Conservation (phyloP, 1,284 basidiomycete species). For the Apiotrichum gamsii region DNA sequence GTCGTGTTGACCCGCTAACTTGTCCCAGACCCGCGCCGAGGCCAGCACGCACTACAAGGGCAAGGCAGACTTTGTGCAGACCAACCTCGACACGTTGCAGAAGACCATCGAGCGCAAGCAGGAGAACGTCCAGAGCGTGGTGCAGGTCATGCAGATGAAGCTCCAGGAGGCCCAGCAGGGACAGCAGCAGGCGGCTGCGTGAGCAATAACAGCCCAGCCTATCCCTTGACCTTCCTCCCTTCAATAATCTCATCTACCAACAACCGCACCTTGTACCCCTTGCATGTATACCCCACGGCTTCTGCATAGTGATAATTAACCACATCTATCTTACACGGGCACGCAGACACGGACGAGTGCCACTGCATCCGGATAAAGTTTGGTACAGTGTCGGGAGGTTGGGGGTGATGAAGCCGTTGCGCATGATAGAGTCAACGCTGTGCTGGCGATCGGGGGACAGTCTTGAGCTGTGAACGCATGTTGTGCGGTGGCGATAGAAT, state of each 20-base stretch:
- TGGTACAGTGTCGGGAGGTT: constrained; percentile 51
- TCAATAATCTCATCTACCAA: no score
- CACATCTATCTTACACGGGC: constrained; percentile 1
- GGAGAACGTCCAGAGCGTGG: constrained; percentile 71
- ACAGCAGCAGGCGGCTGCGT: not conserved
- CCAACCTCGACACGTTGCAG: constrained; percentile 74
- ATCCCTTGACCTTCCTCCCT: no score
- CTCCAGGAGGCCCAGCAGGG: constrained; percentile 46
- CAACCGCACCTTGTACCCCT: constrained; percentile 16
- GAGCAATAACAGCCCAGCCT: no score
- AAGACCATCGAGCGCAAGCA: constrained; percentile 81
- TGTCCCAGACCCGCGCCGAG: constrained; percentile 65
- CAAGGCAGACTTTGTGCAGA: constrained; percentile 71
- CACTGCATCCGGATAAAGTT: constrained; percentile 41
- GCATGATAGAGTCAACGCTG: constrained; percentile 54
- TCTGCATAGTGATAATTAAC: not conserved
- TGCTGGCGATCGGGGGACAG: constrained; percentile 43
- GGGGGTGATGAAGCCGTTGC: constrained; percentile 53
- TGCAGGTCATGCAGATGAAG: constrained; percentile 70
- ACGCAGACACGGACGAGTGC: constrained; percentile 35
- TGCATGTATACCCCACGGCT: constrained; percentile 17
- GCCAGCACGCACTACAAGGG: constrained; percentile 66
- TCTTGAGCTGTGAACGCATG: constrained; percentile 33
- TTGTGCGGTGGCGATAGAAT: constrained; percentile 48
- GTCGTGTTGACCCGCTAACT: no score